A percentile compares a stretch with the other conserved stretches of the same genome.
phyloP scores from a whole-genome alignment of 345 rosid genomes.

The Arabis alpina region DNA sequence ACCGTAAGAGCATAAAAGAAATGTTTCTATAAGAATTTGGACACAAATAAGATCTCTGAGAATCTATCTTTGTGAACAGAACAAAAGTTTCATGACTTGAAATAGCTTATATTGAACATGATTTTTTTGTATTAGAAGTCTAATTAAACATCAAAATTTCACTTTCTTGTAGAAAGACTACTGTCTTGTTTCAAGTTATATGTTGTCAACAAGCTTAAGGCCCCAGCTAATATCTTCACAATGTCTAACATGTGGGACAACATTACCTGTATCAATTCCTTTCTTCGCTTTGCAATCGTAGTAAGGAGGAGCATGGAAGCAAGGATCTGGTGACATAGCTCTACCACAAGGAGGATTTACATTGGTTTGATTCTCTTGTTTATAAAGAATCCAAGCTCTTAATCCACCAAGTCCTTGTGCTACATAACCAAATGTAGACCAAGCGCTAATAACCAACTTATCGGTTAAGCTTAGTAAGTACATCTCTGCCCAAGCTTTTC shows the following conservation, averaged over 20 bases:
- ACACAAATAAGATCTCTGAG: neutral
- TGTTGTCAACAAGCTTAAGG: slow-evolving; percentile 63
- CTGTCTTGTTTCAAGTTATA: slow-evolving; percentile 8
- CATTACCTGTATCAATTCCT: slow-evolving; percentile 57
- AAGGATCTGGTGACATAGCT: slow-evolving; percentile 77
- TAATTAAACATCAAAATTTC: slow-evolving; percentile 8
- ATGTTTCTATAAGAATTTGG: neutral
- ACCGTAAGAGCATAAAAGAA: neutral
- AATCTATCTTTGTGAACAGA: neutral
- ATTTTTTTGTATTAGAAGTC: too few species aligned
- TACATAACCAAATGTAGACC: slow-evolving; percentile 83
- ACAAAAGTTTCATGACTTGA: too few species aligned
- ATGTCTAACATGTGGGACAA: slow-evolving; percentile 67
- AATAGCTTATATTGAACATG: too few species aligned
- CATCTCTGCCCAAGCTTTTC: slow-evolving; percentile 79
- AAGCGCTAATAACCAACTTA: slow-evolving; percentile 62
- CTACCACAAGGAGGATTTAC: slow-evolving; percentile 58
- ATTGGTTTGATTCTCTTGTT: slow-evolving; percentile 54
- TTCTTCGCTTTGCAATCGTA: slow-evolving; percentile 67
- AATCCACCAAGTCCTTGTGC: slow-evolving; percentile 76
- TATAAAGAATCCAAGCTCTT: slow-evolving; percentile 73
- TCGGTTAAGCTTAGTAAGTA: slow-evolving; percentile 67
- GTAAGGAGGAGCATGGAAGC: slow-evolving; percentile 80
- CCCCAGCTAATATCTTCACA: slow-evolving; percentile 86
- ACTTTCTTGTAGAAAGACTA: neutral